A percentile compares a stretch with the other conserved stretches of the same genome.
Evolutionary conservation across 192 early-diverging fungal species (phyloP).

Genomic region (Podila verticillata): DNA sequence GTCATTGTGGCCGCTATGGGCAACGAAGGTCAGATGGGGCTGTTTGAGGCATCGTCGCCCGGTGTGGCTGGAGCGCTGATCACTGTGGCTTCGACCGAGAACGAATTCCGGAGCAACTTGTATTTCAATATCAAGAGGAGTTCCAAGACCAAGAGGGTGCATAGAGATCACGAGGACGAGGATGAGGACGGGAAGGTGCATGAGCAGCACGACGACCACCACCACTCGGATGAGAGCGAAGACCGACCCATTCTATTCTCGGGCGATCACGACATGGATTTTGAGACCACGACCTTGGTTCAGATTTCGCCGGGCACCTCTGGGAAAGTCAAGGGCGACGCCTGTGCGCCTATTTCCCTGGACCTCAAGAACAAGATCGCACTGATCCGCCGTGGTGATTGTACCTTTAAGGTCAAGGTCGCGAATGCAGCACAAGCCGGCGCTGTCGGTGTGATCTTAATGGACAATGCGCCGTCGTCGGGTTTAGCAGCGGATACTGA

Average conservation of each 20-base stretch:
- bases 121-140: conserved; percentile 25
- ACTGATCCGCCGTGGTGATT: conserved; percentile 75
- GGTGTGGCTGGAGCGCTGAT: conserved; percentile 64
- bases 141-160: neutral
- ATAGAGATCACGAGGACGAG: neutral
- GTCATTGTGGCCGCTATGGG: conserved; percentile 69
- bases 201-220: conserved; percentile 27
- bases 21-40: conserved; percentile 73
- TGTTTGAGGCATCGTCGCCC: conserved; percentile 68
- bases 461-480: conserved; percentile 53
- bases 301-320: conserved; percentile 49
- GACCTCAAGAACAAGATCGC: conserved; percentile 60
- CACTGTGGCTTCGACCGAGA: conserved; percentile 67
- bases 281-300: conserved; percentile 57
- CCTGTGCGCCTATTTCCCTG: conserved; percentile 56
- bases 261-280: conserved; percentile 30
- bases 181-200: neutral
- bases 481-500: conserved; percentile 20
- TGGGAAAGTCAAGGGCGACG: conserved; percentile 60
- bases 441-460: conserved; percentile 73
- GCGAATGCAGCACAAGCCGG: conserved; percentile 62
- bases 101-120: conserved; percentile 42
- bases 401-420: conserved; percentile 73
- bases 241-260: conserved; percentile 47
- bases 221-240: conserved; percentile 33